A percentile compares a stretch with the other conserved stretches of the same genome.
These are phyloP conservation scores for Candida tibetensis DNA, from an alignment of 805 yeast genomes.

Conservation along the genomic window DNA sequence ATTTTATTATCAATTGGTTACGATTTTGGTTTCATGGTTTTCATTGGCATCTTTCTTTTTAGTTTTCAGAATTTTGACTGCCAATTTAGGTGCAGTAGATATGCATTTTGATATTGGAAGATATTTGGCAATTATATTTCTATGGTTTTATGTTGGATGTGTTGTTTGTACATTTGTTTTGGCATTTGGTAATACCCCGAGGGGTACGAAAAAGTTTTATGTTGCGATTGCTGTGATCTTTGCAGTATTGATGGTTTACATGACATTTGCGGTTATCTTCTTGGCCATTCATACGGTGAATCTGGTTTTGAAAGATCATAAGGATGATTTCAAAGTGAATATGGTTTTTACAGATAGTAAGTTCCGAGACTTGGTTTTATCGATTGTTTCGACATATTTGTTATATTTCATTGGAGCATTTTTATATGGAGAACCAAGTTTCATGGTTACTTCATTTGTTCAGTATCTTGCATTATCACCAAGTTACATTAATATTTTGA, in stretches of 20 bases:
- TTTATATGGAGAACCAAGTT: conserved; percentile 86
- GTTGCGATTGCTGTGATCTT: conserved; percentile 71
- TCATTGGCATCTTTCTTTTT: conserved; percentile 88
- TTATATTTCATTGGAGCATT: conserved; percentile 77
- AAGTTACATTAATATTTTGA: conserved; percentile 83
- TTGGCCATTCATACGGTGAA: conserved; percentile 73
- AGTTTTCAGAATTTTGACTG: conserved; percentile 86
- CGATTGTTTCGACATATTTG: conserved; percentile 78
- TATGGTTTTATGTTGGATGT: conserved; percentile 83
- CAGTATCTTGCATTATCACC: conserved; percentile 87
- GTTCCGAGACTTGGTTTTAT: conserved; percentile 84
- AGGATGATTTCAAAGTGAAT: conserved; percentile 38
- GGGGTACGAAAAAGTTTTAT: conserved; percentile 82
- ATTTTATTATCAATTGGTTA: conserved; percentile 81
- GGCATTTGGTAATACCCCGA: conserved; percentile 91
- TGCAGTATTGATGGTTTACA: conserved; percentile 84
- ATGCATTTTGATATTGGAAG: conserved; percentile 71
- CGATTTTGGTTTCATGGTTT: conserved; percentile 84
- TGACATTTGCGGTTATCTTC: conserved; percentile 82
- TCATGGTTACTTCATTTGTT: conserved; percentile 81
- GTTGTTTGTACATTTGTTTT: conserved; percentile 82
- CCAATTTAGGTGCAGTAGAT: conserved; percentile 63
- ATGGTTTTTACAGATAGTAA: conserved; percentile 62
- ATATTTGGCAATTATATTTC: conserved; percentile 69
- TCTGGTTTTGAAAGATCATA: conserved; percentile 45